Evolutionary conservation across 2,329 filamentous ascomycete genomes (phyloP).

Genomic region (Clonostachys byssicola): DNA sequence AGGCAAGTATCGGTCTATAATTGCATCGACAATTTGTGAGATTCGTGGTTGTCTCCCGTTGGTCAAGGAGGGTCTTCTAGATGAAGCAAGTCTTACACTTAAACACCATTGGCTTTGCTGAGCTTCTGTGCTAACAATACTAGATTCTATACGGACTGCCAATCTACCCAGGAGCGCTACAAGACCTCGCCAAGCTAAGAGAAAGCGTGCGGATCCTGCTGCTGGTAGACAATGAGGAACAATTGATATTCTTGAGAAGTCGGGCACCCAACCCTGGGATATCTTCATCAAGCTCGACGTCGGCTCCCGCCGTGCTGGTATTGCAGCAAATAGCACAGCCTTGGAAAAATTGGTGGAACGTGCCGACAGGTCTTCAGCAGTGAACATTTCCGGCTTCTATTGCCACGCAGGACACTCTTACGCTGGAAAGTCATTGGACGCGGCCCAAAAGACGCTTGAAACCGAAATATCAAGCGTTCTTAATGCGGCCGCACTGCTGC

Average conservation of each 20-base stretch:
- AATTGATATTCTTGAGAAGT: slow-evolving; percentile 20
- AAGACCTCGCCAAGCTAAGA: slow-evolving; percentile 17
- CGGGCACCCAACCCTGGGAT: slow-evolving; percentile 17
- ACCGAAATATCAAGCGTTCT: slow-evolving; percentile 22
- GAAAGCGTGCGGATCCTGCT: slow-evolving; percentile 22
- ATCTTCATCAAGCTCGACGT: slow-evolving; percentile 31
- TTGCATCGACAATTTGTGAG: slow-evolving; percentile 33
- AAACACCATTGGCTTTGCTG: too few relatives aligned
- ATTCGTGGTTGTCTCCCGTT: slow-evolving; percentile 30
- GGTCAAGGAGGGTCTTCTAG: slow-evolving; percentile 28
- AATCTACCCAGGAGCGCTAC: slow-evolving; percentile 25
- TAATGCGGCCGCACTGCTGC: slow-evolving; percentile 18
- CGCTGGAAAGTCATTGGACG: slow-evolving; percentile 16
- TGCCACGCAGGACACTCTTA: slow-evolving; percentile 32
- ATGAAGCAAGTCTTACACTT: slow-evolving; percentile 21
- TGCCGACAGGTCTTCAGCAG: slow-evolving; percentile 16
- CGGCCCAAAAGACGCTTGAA: slow-evolving; percentile 20
- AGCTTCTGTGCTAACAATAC: slow-evolving; percentile 5
- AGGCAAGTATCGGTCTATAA: slow-evolving; percentile 26
- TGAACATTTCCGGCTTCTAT: slow-evolving; percentile 27
- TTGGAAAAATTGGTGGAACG: slow-evolving; percentile 17
- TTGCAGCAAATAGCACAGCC: slow-evolving; percentile 14
- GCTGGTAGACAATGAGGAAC: slow-evolving; percentile 29
- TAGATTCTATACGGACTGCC: slow-evolving; percentile 33
- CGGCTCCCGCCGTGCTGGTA: slow-evolving; percentile 25